Percentiles rank a stretch among this genome's conserved stretches.
Conservation (phyloP, 139 green algal species). For the Closterium sp. region DNA sequence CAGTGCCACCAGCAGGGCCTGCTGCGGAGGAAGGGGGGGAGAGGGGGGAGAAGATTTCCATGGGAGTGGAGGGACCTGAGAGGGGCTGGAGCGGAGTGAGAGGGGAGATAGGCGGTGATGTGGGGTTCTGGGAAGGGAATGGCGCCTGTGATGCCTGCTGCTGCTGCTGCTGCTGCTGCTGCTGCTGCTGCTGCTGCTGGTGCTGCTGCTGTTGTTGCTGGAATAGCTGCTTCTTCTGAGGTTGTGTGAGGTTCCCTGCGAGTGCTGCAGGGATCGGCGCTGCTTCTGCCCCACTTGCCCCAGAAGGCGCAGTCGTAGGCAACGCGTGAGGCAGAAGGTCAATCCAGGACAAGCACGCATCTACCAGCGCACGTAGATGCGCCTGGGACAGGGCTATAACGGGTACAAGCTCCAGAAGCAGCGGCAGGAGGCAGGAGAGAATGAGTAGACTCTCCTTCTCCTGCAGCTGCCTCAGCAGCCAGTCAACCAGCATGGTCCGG, state of each 20-base stretch:
- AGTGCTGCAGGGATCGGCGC: no score
- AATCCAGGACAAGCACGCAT: neutral
- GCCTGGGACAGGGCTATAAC: neutral
- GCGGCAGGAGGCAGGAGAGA: neutral
- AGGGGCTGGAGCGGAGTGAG: neutral
- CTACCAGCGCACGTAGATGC: neutral
- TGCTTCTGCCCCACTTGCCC: neutral
- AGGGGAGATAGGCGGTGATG: neutral
- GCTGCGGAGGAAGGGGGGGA: neutral
- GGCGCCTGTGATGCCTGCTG: neutral
- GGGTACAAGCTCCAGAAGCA: neutral
- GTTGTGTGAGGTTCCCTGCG: neutral
- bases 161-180: no score
- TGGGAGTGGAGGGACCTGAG: neutral
- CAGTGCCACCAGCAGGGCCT: neutral
- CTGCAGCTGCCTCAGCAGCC: neutral
- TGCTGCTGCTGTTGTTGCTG: neutral
- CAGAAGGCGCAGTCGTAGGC: neutral
- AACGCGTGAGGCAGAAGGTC: neutral
- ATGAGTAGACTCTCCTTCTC: neutral
- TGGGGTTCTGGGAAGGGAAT: neutral
- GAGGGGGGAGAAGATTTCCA: neutral
- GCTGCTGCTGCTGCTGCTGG: neutral
- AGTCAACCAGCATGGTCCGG: neutral
- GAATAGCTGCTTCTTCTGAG: neutral